Evolutionary conservation across 805 yeast species (phyloP), one percentile per base, ranked within the genome.

Genomic region (Barnettozyma vustinii): DNA sequence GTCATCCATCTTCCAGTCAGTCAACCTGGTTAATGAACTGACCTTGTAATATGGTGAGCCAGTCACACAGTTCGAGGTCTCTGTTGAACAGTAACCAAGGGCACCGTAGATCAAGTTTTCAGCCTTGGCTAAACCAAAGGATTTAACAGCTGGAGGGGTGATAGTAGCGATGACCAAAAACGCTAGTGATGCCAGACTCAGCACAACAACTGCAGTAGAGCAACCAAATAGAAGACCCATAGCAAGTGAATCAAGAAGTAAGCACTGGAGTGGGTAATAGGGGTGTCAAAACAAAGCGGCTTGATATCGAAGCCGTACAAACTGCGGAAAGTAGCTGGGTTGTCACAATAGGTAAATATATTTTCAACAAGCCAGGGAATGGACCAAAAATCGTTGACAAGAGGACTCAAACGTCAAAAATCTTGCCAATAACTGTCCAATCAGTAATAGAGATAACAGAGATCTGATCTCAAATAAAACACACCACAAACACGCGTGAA

Each of bases 141-240:
- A 58, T 2, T 65, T 52, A 9, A 76, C 69, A 1, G 80, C 80
- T 0, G 95, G 92, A 10, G 79, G 73, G 1, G 88, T 74, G 23
- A 86, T 70, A 18, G 81, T 72, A 2, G 84, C 79, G 27, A 86
- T 63, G 39, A 86, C 68, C 41, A 85, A 66, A 51, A 84, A 79
- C 13, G 83, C 91, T 57, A 84, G 65, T 2, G 90, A 71, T 10
- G 76, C 70, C 44, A 74, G 60, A 54, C 75, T 76, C 20, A 80
- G 63, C 33, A 76, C 55, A 42, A 76, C 68, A n/a, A 77, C 65
- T 16, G 63, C 55, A 9, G 76, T 61, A 20, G 72, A 63, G 46
- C 71, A 60, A 16, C 76, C 71, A 46, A 77, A 61, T 20, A 70
- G 68, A 10, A 64, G 49, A 32, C 66, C 63, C 58, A 56, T 58